Evolutionary conservation across 1,139 yeast genomes (phyloP).

Genomic region (Protomyces pachydermus): DNA sequence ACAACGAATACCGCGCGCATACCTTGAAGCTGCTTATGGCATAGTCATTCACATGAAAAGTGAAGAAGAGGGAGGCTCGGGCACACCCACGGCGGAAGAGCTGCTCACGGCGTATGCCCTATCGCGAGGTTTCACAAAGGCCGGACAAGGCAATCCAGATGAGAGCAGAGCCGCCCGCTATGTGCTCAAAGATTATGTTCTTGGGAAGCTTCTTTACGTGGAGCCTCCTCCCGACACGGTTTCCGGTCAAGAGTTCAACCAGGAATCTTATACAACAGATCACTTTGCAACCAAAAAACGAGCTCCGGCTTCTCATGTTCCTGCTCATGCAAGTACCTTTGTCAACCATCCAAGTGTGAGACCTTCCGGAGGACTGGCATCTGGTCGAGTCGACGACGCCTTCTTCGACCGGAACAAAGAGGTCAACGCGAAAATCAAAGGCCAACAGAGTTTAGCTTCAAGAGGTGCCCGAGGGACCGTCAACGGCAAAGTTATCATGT

Average conservation of each 20-base stretch:
- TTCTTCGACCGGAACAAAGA: constrained; percentile 15
- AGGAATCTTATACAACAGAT: constrained; percentile 60
- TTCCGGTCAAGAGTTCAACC: constrained; percentile 62
- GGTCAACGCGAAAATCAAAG: constrained; percentile 19
- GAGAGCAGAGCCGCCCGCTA: constrained; percentile 92
- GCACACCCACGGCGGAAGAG: constrained; percentile 84
- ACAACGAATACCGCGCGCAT: constrained; percentile 81
- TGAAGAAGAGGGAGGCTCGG: constrained; percentile 81
- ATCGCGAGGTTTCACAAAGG: constrained; percentile 89
- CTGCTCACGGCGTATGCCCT: constrained; percentile 87
- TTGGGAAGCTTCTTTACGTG: constrained; percentile 77
- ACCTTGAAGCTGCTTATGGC: constrained; percentile 88
- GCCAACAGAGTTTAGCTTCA: constrained; percentile 21
- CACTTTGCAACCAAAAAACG: constrained; percentile 33
- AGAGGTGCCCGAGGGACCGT: constrained; percentile 23
- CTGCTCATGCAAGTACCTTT: constrained; percentile 2
- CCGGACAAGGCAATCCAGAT: constrained; percentile 94
- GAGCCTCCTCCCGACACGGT: constrained; percentile 71
- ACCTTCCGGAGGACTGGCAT: constrained; percentile 7
- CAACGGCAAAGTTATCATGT: constrained; percentile 25
- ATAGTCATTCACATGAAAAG: constrained; percentile 74
- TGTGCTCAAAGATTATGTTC: constrained; percentile 88
- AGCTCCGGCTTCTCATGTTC: constrained; percentile 20
- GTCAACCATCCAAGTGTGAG: background rate
- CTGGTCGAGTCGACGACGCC: constrained; percentile 20